Percentiles rank a stretch among this genome's conserved stretches.
Conservation (phyloP, 1,284 basidiomycete genomes). For the Trametes polyzona region DNA sequence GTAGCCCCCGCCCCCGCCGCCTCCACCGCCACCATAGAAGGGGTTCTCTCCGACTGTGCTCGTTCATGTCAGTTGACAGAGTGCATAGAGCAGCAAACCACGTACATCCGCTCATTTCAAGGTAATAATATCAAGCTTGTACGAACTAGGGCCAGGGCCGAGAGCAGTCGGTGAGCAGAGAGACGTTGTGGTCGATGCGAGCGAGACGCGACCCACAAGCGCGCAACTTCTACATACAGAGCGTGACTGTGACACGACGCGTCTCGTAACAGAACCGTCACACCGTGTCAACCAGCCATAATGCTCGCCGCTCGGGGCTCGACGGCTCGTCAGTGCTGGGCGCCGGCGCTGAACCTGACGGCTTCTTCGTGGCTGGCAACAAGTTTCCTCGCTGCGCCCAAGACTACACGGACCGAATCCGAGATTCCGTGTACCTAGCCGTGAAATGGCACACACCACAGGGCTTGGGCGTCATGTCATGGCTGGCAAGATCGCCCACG, state of each 20-base stretch:
- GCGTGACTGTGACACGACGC: constrained; percentile 24
- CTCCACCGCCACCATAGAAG: constrained; percentile 34
- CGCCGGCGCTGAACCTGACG: not conserved
- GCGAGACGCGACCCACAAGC: constrained; percentile 20
- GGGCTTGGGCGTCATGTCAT: too few relatives aligned
- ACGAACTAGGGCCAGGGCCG: not conserved
- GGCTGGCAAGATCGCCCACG: not conserved
- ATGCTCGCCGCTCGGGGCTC: too few relatives aligned
- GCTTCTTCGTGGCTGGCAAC: too few relatives aligned
- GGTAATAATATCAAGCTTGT: not conserved
- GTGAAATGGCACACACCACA: too few relatives aligned
- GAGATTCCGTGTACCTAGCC: too few relatives aligned
- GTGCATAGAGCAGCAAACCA: not conserved
- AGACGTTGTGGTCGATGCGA: constrained; percentile 5
- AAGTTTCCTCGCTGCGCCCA: too few relatives aligned
- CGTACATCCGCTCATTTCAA: constrained; percentile 49
- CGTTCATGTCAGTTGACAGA: not conserved
- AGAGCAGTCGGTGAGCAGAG: not conserved
- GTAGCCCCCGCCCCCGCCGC: constrained; percentile 39
- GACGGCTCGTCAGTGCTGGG: not conserved
- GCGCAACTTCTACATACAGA: constrained; percentile 2
- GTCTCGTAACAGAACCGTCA: constrained; percentile 15
- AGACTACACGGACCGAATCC: too few relatives aligned
- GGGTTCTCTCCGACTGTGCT: constrained; percentile 35
- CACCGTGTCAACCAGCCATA: too few relatives aligned